Evolutionary conservation across 306 rosid genomes (phyloP).

Genomic region (Castanospermum australe): DNA sequence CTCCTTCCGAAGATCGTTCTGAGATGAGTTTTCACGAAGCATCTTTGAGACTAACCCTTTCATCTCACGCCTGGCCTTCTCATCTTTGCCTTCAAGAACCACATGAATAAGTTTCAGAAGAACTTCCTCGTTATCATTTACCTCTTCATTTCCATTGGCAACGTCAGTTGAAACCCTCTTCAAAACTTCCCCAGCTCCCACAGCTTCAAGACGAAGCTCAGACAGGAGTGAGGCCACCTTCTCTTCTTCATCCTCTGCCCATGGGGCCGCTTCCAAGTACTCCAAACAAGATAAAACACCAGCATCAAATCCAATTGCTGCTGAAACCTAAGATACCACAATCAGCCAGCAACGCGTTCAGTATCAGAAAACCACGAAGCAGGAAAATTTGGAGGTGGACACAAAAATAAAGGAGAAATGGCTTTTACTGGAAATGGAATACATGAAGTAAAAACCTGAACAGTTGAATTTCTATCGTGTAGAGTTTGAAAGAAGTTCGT

Average conservation of each 20-base stretch:
- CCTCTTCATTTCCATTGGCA: constrained; percentile 66
- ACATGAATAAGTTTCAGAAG: constrained; percentile 82
- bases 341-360: constrained; percentile 18
- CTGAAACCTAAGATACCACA: constrained; percentile 65
- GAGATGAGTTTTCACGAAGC: constrained; percentile 86
- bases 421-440: too few relatives aligned
- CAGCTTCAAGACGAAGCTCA: constrained; percentile 88
- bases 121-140: constrained; percentile 79
- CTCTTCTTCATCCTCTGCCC: constrained; percentile 99
- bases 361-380: constrained; percentile 13
- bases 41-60: constrained; percentile 87
- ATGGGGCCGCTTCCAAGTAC: constrained; percentile 94
- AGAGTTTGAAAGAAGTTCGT: background rate
- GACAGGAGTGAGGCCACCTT: constrained; percentile 87
- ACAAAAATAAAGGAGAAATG: background rate
- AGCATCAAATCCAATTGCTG: constrained; percentile 90
- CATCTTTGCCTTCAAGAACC: constrained; percentile 98
- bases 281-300: constrained; percentile 97
- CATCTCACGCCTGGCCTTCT: constrained; percentile 96
- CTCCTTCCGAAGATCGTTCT: constrained; percentile 80
- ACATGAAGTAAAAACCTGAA: background rate
- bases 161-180: constrained; percentile 83
- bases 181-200: constrained; percentile 88
- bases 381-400: background rate
- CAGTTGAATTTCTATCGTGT: background rate